Evolutionary conservation across 2,329 filamentous ascomycete genomes (phyloP).

Genomic region (Cladosporium velox): DNA sequence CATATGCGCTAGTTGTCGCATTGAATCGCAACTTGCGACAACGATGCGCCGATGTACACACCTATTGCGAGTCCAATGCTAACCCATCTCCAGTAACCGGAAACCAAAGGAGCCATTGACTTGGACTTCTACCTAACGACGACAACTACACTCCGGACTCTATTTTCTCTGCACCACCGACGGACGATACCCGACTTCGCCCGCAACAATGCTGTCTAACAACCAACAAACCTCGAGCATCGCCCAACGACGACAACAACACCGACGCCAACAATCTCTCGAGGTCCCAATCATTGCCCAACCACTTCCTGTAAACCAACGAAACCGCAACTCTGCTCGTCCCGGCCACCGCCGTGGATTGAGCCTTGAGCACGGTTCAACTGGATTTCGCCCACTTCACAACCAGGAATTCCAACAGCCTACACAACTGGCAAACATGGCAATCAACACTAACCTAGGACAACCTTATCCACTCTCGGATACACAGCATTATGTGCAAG

Average conservation of each 20-base stretch:
- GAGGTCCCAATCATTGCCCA: slow-evolving; percentile 69
- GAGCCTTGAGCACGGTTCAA: slow-evolving; percentile 69
- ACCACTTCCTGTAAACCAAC: slow-evolving; percentile 61
- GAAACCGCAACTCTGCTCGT: slow-evolving; percentile 47
- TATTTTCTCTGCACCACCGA: slow-evolving; percentile 52
- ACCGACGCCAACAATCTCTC: slow-evolving; percentile 86
- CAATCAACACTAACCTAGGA: slow-evolving; percentile 55
- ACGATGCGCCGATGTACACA: slow-evolving; percentile 7
- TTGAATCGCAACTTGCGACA: background rate
- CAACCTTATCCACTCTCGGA: slow-evolving; percentile 59
- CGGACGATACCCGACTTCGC: slow-evolving; percentile 24
- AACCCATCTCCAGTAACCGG: slow-evolving; percentile 31
- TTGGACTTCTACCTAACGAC: slow-evolving; percentile 40
- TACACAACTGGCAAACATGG: slow-evolving; percentile 39
- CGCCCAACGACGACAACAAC: slow-evolving; percentile 72
- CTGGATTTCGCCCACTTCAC: slow-evolving; percentile 55
- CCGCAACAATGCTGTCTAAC: slow-evolving; percentile 72
- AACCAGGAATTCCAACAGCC: slow-evolving; percentile 44
- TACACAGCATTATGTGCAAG: slow-evolving; percentile 81
- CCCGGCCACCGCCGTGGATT: slow-evolving; percentile 75
- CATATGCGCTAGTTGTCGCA: slow-evolving; percentile 5
- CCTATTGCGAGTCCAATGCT: slow-evolving; percentile 12
- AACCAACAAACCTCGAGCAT: slow-evolving; percentile 69
- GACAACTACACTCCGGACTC: slow-evolving; percentile 62
- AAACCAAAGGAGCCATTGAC: slow-evolving; percentile 35